Conservation (phyloP, 2,329 filamentous ascomycete genomes). For the Ustulina deusta region DNA sequence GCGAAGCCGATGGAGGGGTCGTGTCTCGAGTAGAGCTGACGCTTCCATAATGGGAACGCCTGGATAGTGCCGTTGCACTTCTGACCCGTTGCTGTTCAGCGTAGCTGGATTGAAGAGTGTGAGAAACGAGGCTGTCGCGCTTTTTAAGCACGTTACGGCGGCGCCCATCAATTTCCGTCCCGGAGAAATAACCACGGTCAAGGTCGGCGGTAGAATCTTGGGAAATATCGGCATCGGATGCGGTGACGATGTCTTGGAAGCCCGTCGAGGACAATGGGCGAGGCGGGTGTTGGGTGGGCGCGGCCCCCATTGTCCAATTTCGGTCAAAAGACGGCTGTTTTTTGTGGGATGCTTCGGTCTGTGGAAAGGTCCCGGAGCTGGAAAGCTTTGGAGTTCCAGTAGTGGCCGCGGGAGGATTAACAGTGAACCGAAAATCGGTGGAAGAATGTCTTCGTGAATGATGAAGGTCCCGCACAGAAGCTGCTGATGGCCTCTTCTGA, state of each 20-base stretch:
- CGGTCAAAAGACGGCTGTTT: slow-evolving; percentile 77
- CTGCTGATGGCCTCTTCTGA: slow-evolving; percentile 77
- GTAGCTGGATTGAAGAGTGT: slow-evolving; percentile 81
- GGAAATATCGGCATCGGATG: slow-evolving; percentile 53
- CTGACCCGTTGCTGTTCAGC: slow-evolving; percentile 78
- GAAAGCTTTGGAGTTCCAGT: slow-evolving; percentile 58
- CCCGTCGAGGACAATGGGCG: slow-evolving; percentile 67
- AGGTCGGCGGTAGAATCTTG: slow-evolving; percentile 69
- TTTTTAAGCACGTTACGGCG: slow-evolving; percentile 86
- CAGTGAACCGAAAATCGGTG: slow-evolving; percentile 73
- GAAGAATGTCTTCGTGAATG: slow-evolving; percentile 90
- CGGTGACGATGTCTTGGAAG: slow-evolving; percentile 58
- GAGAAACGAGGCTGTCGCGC: slow-evolving; percentile 70
- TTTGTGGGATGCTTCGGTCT: slow-evolving; percentile 62
- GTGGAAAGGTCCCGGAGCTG: slow-evolving; percentile 58
- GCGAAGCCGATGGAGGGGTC: slow-evolving; percentile 69
- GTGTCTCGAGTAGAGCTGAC: slow-evolving; percentile 78
- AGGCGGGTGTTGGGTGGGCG: slow-evolving; percentile 54
- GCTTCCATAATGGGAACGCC: slow-evolving; percentile 84
- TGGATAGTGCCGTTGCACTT: slow-evolving; percentile 73
- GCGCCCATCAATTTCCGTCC: slow-evolving; percentile 79
- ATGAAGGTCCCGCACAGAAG: slow-evolving; percentile 83
- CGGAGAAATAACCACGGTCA: slow-evolving; percentile 94
- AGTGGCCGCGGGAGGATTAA: slow-evolving; percentile 50
- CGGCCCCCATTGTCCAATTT: slow-evolving; percentile 74